A percentile compares a stretch with the other conserved stretches of the same genome.
These are phyloP conservation scores for Solanum corneliomulleri DNA, from an alignment of 257 asterid species.

Conservation along the genomic window DNA sequence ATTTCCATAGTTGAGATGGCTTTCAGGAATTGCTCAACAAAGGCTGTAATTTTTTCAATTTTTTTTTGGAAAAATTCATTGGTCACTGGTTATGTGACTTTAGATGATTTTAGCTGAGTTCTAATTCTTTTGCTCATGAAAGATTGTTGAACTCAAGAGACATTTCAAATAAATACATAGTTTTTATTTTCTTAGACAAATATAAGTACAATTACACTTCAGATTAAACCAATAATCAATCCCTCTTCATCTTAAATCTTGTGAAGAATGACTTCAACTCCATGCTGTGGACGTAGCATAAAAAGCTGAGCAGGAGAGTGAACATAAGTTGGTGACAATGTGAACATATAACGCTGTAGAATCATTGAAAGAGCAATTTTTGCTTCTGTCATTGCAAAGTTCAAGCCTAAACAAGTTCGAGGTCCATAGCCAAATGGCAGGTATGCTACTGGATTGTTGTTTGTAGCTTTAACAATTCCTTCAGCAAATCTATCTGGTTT, in stretches of 20 bases:
- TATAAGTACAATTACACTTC: not conserved
- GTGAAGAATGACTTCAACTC: conserved; percentile 36
- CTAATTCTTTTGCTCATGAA: no score
- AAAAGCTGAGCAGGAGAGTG: conserved; percentile 52
- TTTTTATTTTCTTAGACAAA: not conserved
- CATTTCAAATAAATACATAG: not conserved
- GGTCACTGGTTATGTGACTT: not conserved
- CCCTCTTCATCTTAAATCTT: conserved; percentile 9
- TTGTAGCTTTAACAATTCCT: conserved; percentile 29
- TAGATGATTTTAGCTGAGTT: not conserved
- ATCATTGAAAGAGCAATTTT: conserved; percentile 53
- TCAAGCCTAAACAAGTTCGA: conserved; percentile 56
- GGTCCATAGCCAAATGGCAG: conserved; percentile 65
- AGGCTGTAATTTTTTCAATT: not conserved
- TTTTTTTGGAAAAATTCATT: not conserved
- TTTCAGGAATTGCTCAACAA: not conserved
- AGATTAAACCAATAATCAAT: not conserved
- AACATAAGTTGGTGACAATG: conserved; percentile 32
- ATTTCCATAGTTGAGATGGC: not conserved
- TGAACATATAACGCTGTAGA: conserved; percentile 37
- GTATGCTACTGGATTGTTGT: conserved; percentile 32
- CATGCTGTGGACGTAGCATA: conserved; percentile 50
- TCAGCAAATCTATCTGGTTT: conserved; percentile 43
- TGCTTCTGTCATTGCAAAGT: conserved; percentile 43
- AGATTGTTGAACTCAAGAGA: not conserved